Evolutionary conservation across 2,329 filamentous ascomycete genomes (phyloP), one percentile per base, ranked within the genome.

Genomic region (Alternaria incomplexa): DNA sequence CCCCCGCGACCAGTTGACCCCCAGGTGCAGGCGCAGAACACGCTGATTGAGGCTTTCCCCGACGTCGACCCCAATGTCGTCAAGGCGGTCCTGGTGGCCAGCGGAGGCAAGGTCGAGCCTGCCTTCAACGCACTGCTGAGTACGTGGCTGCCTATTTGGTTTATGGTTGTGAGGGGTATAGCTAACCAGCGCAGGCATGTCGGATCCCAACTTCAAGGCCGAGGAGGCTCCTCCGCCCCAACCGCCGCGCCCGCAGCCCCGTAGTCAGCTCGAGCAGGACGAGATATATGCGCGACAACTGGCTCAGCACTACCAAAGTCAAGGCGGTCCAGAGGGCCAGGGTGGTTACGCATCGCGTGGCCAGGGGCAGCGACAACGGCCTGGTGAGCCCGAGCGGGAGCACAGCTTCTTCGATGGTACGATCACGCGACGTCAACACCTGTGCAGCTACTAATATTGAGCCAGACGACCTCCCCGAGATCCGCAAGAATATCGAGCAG

Each of bases 81-180:
- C 79, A 97, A 90, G 80, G 96, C 96, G 28, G 91, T 99, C 0
- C 83, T 99, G 67, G 86, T 88, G 23, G 96, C 96, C 13, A 98
- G 96, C 79, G 87, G 90, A 62, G 95, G 94, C 63, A 89, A 91
- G 74, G 90, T 98, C 51, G 96, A 99, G 80, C 92, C 93, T 30
- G 95, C 96, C 13, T 99, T 99, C 83, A 96, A 97, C 82, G 96
- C 96, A 36, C 86, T 99, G 46, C 86, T 99, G 47, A 92, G 92
- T 93, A 85, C 65, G 86, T 74, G 25, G 62, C 26, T 50, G 46
- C 45, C 26, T 57, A 15, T 26, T 32, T 23, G 44, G 36, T 25
- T 17, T 6, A 43, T 30, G 10, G 8, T 25, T 15, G n/a, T 44
- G 36, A 13, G 50, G 20, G 15, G 26, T 17, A 20, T 12, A 22